Conservation (phyloP, 106 monocot species). For the Dendrobium nobile region DNA sequence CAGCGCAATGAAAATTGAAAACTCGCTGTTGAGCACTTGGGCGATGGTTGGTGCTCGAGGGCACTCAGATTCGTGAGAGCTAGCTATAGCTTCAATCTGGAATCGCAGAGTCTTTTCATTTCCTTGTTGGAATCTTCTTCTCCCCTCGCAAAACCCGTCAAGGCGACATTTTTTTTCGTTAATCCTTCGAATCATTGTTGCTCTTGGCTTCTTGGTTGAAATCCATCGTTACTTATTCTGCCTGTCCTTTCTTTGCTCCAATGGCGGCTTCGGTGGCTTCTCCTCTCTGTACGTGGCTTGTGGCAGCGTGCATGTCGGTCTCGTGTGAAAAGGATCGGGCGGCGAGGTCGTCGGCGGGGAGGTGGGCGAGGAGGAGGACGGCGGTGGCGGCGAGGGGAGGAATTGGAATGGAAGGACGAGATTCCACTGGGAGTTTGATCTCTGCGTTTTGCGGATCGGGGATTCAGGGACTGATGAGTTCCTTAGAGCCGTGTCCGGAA, state of each 20-base stretch:
- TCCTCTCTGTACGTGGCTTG: conserved; percentile 26
- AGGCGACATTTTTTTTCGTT: background rate
- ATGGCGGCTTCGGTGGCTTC: conserved; percentile 8
- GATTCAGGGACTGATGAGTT: conserved; percentile 5
- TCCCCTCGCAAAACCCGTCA: background rate
- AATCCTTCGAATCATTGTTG: background rate
- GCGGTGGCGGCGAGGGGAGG: background rate
- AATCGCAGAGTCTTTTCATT: background rate
- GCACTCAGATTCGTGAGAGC: background rate
- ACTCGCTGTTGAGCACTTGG: too few species aligned
- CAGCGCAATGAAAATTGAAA: too few species aligned
- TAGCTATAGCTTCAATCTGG: background rate
- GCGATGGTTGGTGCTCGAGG: background rate
- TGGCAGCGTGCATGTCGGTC: conserved; percentile 21
- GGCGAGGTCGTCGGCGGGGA: conserved; percentile 8
- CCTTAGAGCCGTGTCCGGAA: conserved; percentile 10
- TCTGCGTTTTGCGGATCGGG: background rate
- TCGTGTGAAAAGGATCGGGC: conserved; percentile 15
- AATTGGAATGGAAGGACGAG: background rate
- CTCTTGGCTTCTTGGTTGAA: background rate
- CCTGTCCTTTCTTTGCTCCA: background rate
- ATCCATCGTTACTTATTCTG: background rate
- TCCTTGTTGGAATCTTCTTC: background rate
- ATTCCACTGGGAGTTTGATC: background rate
- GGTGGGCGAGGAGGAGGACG: background rate